Base-by-base conservation (phyloP, 768 basidiomycete species). In the Solioccasus polychromus region DNA sequence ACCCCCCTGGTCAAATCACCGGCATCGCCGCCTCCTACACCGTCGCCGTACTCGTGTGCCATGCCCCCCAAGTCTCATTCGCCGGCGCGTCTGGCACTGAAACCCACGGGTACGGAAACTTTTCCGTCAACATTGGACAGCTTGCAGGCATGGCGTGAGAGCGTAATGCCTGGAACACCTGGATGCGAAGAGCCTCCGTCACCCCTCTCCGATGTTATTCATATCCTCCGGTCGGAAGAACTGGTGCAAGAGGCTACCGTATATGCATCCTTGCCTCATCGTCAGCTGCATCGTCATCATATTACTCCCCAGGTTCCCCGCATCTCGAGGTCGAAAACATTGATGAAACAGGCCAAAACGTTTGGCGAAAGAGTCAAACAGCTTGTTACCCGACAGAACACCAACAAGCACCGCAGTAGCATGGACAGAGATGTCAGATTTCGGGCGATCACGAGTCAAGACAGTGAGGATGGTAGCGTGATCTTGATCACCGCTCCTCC, bases 401-500 rank as follows among this genome's bases (percentile, higher is more conserved):
- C 29, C 8, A 42, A 36, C 37, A 54, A 39, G 44, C 44, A 52
- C 44, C 45, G 39, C 42, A 29, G 32, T 25, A 54, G 48, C 30
- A 60, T 62, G 51, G 59, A 59, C 47, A 45, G 47, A 34, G 50
- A 40, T 20, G 44, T 55, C 36, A 55, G 22, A 20, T 55, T 55
- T 8, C 52, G 50, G 31, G 28, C 61, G 12, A 42, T 54, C 44
- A 50, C 60, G 5, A 48, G 39, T 19, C 58, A 51, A 37, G 66
- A 61, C n/a, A 68, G 66, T 39, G 65, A 55, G 26, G 49, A 58
- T 25, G 66, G 50, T 15, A 66, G 61, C 39, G 55, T 66, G 29
- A 54, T 64, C 31, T 38, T 67, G 41, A 66, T 66, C 52, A 51
- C 44, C 35, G 64, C 64, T 12, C 61, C 54, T 19, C 58, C 61